phyloP scores from a whole-genome alignment of 2,329 filamentous ascomycete genomes.

The Aspergillus fijiensis region DNA sequence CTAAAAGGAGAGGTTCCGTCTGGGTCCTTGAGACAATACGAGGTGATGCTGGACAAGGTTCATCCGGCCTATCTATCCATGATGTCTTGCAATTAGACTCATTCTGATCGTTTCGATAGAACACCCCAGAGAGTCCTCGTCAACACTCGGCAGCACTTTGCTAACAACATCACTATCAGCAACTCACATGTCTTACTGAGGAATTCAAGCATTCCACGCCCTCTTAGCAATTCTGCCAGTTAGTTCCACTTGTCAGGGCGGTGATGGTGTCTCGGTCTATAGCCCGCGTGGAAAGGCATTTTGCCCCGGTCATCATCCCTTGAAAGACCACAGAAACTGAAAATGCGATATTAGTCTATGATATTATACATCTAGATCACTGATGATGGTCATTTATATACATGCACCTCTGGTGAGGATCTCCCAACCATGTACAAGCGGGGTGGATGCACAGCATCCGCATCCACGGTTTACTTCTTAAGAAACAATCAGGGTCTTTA shows the following conservation, averaged over 20 bases:
- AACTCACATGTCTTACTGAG: too few relatives aligned
- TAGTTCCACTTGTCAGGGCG: neutral
- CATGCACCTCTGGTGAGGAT: conserved; percentile 6
- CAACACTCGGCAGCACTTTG: too few relatives aligned
- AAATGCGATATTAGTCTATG: neutral
- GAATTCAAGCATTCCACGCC: too few relatives aligned
- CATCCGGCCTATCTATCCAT: too few relatives aligned
- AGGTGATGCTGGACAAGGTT: too few relatives aligned
- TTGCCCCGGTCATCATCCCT: neutral
- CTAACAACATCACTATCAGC: too few relatives aligned
- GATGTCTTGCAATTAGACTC: too few relatives aligned
- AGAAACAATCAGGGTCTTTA: conserved; percentile 50
- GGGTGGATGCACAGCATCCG: conserved; percentile 10
- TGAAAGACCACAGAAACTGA: neutral
- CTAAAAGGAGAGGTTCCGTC: too few relatives aligned
- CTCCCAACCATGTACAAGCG: conserved; percentile 14
- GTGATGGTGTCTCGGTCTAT: neutral
- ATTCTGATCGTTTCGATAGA: too few relatives aligned
- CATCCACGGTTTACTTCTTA: neutral
- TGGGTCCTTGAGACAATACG: too few relatives aligned
- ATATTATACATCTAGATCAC: conserved; percentile 11
- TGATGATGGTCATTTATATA: conserved; percentile 13
- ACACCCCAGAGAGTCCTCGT: too few relatives aligned
- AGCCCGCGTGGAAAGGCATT: too few relatives aligned
- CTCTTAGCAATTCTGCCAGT: neutral